A percentile compares a stretch with the other conserved stretches of the same genome.
Evolutionary conservation across 73 alveolate species (phyloP).

Genomic region (Tetrahymena elliotti): DNA sequence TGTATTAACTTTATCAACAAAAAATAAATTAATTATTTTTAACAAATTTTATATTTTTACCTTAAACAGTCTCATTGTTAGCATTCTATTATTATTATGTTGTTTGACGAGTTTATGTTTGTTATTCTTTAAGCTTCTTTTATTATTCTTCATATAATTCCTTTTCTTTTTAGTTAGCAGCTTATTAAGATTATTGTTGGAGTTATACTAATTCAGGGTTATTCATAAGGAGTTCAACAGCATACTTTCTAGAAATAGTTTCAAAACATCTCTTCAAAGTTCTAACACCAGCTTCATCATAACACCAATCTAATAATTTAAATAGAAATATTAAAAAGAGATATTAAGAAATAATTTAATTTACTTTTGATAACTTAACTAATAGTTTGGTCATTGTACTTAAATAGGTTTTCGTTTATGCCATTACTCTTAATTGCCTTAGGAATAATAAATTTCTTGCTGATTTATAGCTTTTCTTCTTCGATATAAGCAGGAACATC

Average conservation of each 20-base stretch:
- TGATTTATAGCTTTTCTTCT: conserved; percentile 58
- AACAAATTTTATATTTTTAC: background rate
- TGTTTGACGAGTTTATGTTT: background rate
- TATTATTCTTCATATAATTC: background rate
- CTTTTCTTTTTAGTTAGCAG: background rate
- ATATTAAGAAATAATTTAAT: background rate
- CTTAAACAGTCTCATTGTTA: background rate
- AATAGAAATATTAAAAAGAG: background rate
- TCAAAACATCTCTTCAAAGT: conserved; percentile 69
- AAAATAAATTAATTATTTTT: background rate
- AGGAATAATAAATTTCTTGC: conserved; percentile 53
- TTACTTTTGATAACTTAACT: conserved; percentile 5
- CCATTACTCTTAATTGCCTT: conserved; percentile 21
- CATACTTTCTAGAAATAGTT: conserved; percentile 66
- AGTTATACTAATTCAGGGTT: conserved; percentile 9
- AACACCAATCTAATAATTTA: conserved; percentile 45
- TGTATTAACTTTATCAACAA: background rate
- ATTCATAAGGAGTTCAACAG: conserved; percentile 44
- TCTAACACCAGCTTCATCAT: conserved; percentile 76
- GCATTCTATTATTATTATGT: background rate
- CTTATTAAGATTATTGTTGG: background rate
- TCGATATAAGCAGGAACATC: conserved; percentile 70
- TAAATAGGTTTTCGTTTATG: conserved; percentile 1
- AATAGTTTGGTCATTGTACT: conserved; percentile 1
- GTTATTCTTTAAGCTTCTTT: conserved; percentile 6